Base-by-base conservation (phyloP, 2,329 filamentous ascomycete species). In the Diplodia mutila region DNA sequence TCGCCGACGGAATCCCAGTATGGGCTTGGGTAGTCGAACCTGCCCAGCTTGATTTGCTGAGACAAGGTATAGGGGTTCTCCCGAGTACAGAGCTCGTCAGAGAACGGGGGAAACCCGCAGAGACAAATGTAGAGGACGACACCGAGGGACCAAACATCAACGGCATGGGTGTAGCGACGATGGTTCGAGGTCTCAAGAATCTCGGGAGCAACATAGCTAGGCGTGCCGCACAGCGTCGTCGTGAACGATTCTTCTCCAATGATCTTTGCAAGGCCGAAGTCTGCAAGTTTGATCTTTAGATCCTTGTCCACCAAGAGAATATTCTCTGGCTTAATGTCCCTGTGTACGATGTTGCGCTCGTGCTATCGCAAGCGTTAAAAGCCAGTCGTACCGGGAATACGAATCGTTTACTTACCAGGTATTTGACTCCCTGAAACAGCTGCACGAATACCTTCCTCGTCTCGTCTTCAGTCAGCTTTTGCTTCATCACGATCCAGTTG, bases 241-340 rank as follows among this genome's bases (percentile, higher is more conserved):
- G 95, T 98, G 77, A 99, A 99, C 0, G 94, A 97, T 76, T 97
- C 93, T 78, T 99, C 95, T 70, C 96, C 96, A 71, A 99, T 97
- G 71, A 99, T 98, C 81, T 99, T 99, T 51, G 95, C 94, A 46
- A 99, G 85, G 54, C 95, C 95, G 79, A 99, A 99, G 79, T 99
- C 95, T 23, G 94, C 95, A 69, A 99, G 82, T 80, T 99, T 99
- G 70, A 97, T 90, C 68, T 90, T 89, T 32, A 97, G 82, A 39
- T 95, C 86, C 74, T 92, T 93, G 79, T 97, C 93, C 5, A 91
- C 89, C 42, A 99, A 83, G 9, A 99, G 82, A 39, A 99, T 98
- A 74, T 98, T 98, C 77, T 98, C 94, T 0, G 94, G 94, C 79
- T 97, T 98, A 80, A 99, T 97, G 74, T 99, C 95, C 68, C 95